Conservation (phyloP, 2,329 filamentous ascomycete genomes). For the Balansia obtecta region DNA sequence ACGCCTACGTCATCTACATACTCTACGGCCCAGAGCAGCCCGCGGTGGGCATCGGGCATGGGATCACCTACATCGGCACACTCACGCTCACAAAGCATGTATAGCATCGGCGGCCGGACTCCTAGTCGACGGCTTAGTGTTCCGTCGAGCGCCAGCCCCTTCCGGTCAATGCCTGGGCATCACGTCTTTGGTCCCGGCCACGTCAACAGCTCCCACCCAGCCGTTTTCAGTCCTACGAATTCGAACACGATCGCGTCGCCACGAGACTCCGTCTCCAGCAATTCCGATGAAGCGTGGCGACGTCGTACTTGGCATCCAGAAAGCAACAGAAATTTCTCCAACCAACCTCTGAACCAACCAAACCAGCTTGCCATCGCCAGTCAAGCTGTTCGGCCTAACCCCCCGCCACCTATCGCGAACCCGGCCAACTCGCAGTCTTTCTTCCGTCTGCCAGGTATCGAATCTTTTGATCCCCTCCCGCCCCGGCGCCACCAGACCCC, state of each 20-base stretch:
- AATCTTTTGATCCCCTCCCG: constrained; percentile 74
- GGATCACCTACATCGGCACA: constrained; percentile 62
- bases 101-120: constrained; percentile 47
- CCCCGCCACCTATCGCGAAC: constrained; percentile 34
- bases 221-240: constrained; percentile 42
- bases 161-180: constrained; percentile 52
- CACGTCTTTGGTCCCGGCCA: constrained; percentile 41
- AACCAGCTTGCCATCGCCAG: constrained; percentile 69
- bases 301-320: constrained; percentile 87
- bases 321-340: constrained; percentile 50
- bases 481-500: constrained; percentile 46
- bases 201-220: constrained; percentile 40
- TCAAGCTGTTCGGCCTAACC: constrained; percentile 46
- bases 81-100: constrained; percentile 61
- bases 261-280: constrained; percentile 50
- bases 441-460: constrained; percentile 74
- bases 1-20: constrained; percentile 79
- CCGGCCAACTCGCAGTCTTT: constrained; percentile 40
- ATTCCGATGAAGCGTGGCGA: constrained; percentile 64
- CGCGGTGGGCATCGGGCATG: constrained; percentile 55
- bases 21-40: constrained; percentile 64
- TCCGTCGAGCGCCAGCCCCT: constrained; percentile 63
- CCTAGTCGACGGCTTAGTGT: constrained; percentile 70
- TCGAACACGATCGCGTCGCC: constrained; percentile 51
- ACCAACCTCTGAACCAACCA: constrained; percentile 41